phyloP scores from a whole-genome alignment of 805 yeast species.

The Metschnikowia arizonensis region DNA sequence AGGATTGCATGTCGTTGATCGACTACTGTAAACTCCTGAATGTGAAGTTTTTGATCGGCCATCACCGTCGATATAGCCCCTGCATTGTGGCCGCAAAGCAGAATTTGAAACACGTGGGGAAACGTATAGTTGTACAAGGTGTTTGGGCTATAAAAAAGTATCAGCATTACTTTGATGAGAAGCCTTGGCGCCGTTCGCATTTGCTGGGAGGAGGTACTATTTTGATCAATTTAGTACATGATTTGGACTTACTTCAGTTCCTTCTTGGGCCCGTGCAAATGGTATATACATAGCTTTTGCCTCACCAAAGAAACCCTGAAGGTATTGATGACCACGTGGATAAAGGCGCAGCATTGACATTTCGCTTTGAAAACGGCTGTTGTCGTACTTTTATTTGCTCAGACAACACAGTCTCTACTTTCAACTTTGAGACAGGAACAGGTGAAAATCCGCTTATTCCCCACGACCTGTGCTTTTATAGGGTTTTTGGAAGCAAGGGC shows the following conservation, averaged over 20 bases:
- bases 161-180: constrained; percentile 30
- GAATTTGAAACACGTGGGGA: constrained; percentile 30
- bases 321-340: constrained; percentile 27
- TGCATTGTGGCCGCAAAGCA: constrained; percentile 36
- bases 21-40: constrained; percentile 22
- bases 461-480: constrained; percentile 31
- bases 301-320: constrained; percentile 26
- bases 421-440: constrained; percentile 39
- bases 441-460: constrained; percentile 44
- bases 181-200: constrained; percentile 37
- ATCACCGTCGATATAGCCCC: constrained; percentile 42
- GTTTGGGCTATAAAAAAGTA: constrained; percentile 39
- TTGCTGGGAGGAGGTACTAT: constrained; percentile 39
- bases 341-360: constrained; percentile 40
- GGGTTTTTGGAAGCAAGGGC: constrained; percentile 38
- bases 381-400: constrained; percentile 41
- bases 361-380: constrained; percentile 35
- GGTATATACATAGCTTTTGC: constrained; percentile 37
- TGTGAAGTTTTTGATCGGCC: constrained; percentile 38
- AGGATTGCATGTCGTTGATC: constrained; percentile 32
- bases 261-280: constrained; percentile 37
- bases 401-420: constrained; percentile 40
- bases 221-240: constrained; percentile 40
- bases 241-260: constrained; percentile 39
- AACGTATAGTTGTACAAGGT: constrained; percentile 37